phyloP scores from a whole-genome alignment of 2,329 filamentous ascomycete genomes.

The Colletotrichum karsti region DNA sequence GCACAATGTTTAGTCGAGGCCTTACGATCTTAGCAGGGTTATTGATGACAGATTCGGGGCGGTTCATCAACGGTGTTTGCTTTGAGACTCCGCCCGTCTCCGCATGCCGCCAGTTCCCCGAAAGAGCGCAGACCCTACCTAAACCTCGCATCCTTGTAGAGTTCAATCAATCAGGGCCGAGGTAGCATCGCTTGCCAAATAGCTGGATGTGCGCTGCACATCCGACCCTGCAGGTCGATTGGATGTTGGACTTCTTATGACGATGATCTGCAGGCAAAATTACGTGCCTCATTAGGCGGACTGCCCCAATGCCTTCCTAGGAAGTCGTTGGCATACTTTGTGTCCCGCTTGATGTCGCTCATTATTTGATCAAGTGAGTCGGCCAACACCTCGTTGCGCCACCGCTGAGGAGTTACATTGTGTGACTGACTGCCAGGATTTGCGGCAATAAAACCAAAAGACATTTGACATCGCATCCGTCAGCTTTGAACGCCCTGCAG shows the following conservation, averaged over 20 bases:
- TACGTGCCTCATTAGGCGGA: neutral
- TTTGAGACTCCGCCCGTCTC: conserved; percentile 4
- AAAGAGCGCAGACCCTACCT: neutral
- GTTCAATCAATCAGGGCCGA: neutral
- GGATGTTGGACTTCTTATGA: neutral
- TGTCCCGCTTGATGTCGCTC: neutral
- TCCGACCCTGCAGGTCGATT: neutral
- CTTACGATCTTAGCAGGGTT: neutral
- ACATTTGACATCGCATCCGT: too few relatives aligned
- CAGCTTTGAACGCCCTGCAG: too few relatives aligned
- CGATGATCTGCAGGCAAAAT: conserved; percentile 3
- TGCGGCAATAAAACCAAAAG: too few relatives aligned
- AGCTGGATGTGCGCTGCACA: neutral
- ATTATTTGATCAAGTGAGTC: too few relatives aligned
- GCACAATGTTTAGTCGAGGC: neutral
- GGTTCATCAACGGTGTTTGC: neutral
- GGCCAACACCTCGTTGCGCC: too few relatives aligned
- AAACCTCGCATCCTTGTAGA: neutral
- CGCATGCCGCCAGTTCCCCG: conserved; percentile 15
- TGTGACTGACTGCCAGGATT: too few relatives aligned
- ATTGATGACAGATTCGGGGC: neutral
- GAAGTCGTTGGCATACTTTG: neutral
- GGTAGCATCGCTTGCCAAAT: conserved; percentile 3
- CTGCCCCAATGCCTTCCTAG: neutral
- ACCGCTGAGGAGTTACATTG: too few relatives aligned